Evolutionary conservation across 148 eudicot genomes (phyloP).

Genomic region (Silene uniflora): DNA sequence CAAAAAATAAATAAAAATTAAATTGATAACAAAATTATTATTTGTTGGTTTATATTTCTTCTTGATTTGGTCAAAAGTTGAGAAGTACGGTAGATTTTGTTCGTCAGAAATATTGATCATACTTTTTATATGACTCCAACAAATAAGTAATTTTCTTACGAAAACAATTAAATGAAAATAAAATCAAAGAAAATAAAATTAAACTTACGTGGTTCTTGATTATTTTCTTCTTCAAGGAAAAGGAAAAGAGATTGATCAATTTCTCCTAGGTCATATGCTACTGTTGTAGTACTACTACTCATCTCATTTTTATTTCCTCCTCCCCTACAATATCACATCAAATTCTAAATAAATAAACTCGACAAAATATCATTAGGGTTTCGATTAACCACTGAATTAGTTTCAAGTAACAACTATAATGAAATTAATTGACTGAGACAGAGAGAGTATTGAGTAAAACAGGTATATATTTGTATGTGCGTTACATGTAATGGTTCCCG

Average conservation of each 20-base stretch:
- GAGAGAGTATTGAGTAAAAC: neutral
- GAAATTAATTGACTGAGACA: neutral
- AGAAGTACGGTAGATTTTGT: slow-evolving; percentile 28
- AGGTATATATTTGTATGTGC: no score
- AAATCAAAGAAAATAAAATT: neutral
- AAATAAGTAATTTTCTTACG: slow-evolving; percentile 8
- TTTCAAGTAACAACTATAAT: no score
- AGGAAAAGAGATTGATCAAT: slow-evolving; percentile 82
- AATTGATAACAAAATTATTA: no score
- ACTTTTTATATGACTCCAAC: slow-evolving; percentile 35
- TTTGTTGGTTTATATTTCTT: neutral
- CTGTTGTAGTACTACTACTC: slow-evolving; percentile 26
- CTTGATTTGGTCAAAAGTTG: slow-evolving; percentile 28
- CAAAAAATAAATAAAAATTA: neutral
- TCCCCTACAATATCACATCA: neutral
- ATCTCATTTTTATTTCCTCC: slow-evolving; percentile 32
- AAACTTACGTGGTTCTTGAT: slow-evolving; percentile 62
- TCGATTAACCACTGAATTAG: neutral
- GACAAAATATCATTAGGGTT: neutral
- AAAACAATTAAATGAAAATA: neutral
- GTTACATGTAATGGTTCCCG: slow-evolving; percentile 23
- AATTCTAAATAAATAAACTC: neutral
- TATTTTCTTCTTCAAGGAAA: slow-evolving; percentile 63
- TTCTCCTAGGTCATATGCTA: slow-evolving; percentile 78
- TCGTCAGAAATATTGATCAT: slow-evolving; percentile 29